Conservation (phyloP, 345 rosid genomes). For the Lumnitzera racemosa region DNA sequence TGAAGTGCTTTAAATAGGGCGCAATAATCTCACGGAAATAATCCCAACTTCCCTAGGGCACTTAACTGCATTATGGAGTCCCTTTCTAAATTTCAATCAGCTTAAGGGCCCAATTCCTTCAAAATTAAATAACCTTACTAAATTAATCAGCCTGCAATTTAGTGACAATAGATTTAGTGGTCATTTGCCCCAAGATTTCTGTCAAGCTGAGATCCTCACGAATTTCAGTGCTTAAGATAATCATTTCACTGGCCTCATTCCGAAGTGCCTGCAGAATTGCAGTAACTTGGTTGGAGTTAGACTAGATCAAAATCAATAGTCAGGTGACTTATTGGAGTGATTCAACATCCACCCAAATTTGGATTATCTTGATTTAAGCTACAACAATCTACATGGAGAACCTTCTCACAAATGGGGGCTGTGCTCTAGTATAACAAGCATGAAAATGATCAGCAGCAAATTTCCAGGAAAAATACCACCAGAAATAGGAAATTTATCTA, state of each 20-base stretch:
- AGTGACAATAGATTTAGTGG: constrained; percentile 7
- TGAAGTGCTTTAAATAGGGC: background rate
- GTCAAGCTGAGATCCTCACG: background rate
- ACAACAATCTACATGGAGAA: constrained; percentile 3
- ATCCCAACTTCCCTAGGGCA: constrained; percentile 2
- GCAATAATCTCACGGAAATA: constrained; percentile 2
- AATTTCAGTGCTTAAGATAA: background rate
- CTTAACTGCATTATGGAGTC: background rate
- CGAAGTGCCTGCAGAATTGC: constrained; percentile 14
- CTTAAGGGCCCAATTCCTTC: constrained; percentile 1
- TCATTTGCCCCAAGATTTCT: constrained; percentile 8
- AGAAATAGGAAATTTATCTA: constrained; percentile 5
- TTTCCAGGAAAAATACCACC: constrained; percentile 9
- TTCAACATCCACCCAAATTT: constrained; percentile 9
- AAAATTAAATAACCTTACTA: constrained; percentile 4
- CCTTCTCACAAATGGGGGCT: background rate
- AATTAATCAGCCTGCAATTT: background rate
- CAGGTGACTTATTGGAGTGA: constrained; percentile 1
- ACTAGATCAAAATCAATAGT: constrained; percentile 1
- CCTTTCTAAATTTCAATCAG: background rate
- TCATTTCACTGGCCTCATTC: constrained; percentile 9
- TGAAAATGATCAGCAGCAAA: constrained; percentile 7
- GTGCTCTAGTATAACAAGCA: constrained; percentile 2
- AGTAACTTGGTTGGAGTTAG: constrained; percentile 6
- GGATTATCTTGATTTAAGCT: constrained; percentile 8